Evolutionary conservation across 768 basidiomycete species (phyloP), one percentile per base, ranked within the genome.

Genomic region (Zangia roseola): DNA sequence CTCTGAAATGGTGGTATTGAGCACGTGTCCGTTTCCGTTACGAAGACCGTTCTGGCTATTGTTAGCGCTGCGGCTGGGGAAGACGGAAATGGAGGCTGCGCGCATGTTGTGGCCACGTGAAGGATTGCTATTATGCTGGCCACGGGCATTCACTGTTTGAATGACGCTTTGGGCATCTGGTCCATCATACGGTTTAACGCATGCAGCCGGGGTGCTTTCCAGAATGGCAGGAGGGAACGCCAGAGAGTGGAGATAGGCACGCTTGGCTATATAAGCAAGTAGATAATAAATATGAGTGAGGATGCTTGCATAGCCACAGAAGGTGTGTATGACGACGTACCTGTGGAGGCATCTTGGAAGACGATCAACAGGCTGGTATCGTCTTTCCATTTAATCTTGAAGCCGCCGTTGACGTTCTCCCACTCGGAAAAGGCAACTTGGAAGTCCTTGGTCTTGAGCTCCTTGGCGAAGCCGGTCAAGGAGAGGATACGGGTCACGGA

Each of bases 321-420:
- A 21, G n/a, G 40, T n/a, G 26, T 6, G 16, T 36, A 54, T 40
- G 45, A 50, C 36, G 42, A 79, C 94, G 76, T 64, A 97, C 97
- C 95, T 37, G 88, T 78, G 40, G 79, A 75, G 47, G 97, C 83
- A 71, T 98, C 97, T 55, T 82, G 80, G 66, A 99, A 99, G 47
- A 99, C 97, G 58, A 97, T 88, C 59, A 94, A 74, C 34, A 95
- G 88, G 64, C 90, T 94, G 31, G 91, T 93, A 70, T 99, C 97
- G 69, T 99, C 94, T 60, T 83, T 81, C 97, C 97, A 99, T 69
- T 99, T 99, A 67, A 99, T 94, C 79, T 94, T 93, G 76, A 95
- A 97, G 20, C 97, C 97, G 24, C 95, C 97, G 48, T 76, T 82
- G 44, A 84, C 74, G 51, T 72, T 78, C 61, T 97, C 93, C 80